These are phyloP conservation scores for Blastocystis sp. DNA, from an alignment of 352 stramenopile species.

Conservation along the genomic window DNA sequence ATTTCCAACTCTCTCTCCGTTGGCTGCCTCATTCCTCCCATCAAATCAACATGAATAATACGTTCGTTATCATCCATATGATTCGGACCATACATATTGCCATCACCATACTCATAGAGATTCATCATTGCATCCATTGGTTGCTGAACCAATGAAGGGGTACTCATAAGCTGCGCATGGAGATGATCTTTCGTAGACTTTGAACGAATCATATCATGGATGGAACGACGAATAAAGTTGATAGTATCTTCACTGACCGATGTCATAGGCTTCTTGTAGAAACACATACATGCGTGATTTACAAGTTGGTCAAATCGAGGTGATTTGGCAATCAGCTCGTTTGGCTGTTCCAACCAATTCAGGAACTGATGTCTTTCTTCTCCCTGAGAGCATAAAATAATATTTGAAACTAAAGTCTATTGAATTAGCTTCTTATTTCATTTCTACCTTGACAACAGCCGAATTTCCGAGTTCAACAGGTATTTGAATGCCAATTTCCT, in stretches of 20 bases:
- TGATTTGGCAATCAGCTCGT: constrained; percentile 57
- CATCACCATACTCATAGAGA: constrained; percentile 27
- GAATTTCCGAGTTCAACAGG: constrained; percentile 43
- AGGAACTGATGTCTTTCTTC: constrained; percentile 21
- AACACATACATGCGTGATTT: constrained; percentile 52
- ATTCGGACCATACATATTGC: background rate
- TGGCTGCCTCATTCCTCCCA: constrained; percentile 22
- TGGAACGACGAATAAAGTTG: constrained; percentile 55
- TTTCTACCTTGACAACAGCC: constrained; percentile 5
- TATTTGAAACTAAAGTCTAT: constrained; percentile 37
- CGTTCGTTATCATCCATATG: background rate
- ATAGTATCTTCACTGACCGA: constrained; percentile 32
- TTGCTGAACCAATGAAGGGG: background rate
- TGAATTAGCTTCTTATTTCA: background rate
- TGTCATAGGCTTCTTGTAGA: constrained; percentile 48
- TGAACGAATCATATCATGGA: constrained; percentile 47
- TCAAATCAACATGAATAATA: background rate
- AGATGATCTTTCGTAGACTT: constrained; percentile 54
- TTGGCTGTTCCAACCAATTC: constrained; percentile 54
- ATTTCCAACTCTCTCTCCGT: constrained; percentile 41
- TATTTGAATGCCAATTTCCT: constrained; percentile 48
- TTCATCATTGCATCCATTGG: background rate
- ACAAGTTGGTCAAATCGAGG: constrained; percentile 48
- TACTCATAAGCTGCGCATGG: background rate
- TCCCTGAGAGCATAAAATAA: constrained; percentile 26